Conservation (phyloP, 2,329 filamentous ascomycete species). For the Alternaria gansuensis region DNA sequence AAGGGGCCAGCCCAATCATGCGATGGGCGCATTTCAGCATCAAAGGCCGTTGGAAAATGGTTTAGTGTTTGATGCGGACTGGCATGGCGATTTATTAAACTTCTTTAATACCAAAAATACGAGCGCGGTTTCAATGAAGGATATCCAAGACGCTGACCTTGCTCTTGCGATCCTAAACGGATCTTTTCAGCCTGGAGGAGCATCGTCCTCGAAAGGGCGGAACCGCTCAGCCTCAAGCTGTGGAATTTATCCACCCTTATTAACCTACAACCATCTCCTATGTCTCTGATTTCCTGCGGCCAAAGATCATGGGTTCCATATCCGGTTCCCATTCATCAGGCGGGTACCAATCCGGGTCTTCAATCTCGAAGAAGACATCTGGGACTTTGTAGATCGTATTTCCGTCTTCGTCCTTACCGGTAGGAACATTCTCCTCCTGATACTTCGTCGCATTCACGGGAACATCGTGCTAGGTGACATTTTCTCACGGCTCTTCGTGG, state of each 20-base stretch:
- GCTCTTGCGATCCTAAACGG: background rate
- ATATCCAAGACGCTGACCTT: background rate
- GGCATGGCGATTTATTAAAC: background rate
- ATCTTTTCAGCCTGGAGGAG: background rate
- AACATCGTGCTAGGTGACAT: background rate
- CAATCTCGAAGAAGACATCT: slow-evolving; percentile 11
- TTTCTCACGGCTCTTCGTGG: background rate
- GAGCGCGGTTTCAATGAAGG: background rate
- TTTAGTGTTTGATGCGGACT: background rate
- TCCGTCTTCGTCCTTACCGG: background rate
- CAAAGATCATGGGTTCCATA: background rate
- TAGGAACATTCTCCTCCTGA: background rate
- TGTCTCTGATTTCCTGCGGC: background rate
- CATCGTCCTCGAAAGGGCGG: background rate
- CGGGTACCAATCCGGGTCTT: slow-evolving; percentile 6
- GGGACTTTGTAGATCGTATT: background rate
- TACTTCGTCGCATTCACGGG: slow-evolving; percentile 1
- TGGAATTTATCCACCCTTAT: background rate
- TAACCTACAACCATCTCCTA: slow-evolving; percentile 2
- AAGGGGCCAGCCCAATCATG: slow-evolving; percentile 10
- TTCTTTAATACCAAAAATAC: background rate
- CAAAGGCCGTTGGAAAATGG: background rate
- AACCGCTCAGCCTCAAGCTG: slow-evolving; percentile 1
- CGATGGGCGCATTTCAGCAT: background rate
- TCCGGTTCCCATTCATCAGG: background rate